Evolutionary conservation across 2,329 filamentous ascomycete genomes (phyloP), one percentile per base, ranked within the genome.

Genomic region (Trichoderma cornu-damae): DNA sequence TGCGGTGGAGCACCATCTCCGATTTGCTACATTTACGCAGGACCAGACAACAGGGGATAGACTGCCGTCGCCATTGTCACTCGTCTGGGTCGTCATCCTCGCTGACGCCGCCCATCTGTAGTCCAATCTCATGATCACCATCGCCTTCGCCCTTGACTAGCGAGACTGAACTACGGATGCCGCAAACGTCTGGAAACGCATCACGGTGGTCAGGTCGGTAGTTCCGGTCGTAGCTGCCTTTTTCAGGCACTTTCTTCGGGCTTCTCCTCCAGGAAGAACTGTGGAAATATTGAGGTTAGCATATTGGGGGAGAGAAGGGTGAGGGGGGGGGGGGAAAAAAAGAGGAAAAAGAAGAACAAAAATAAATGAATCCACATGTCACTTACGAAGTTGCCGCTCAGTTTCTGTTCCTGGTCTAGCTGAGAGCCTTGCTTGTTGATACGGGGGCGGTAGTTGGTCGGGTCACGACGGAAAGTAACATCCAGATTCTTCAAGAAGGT

Each of bases 391-490:
- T 97, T 97, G 67, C 95, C 95, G 63, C 76, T 77, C 68, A 91
- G 67, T 82, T 99, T 99, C 82, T 99, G 94, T 72, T 97, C 94
- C 73, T 96, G 92, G 75, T 99, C 94, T 65, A 97, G 83, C 79
- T 99, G 94, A 70, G 89, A 94, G 75, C 92, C 87, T 69, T 85
- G 78, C 83, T 99, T 99, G 84, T 99, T 99, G 81, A 99, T 99
- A 77, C 95, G 90, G 61, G 95, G 94, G 61, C 94, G 87, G 83
- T 84, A 99, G 69, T 94, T 96, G 77, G 87, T 91, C 61, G 95
- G 94, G 70, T 99, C 94, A 72, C 95, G 91, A 69, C 94, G 90
- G 88, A 99, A 99, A 49, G 94, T 97, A 67, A 99, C 94, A 67
- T 99, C 90, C 62, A 99, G 79, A 75, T 91, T 96, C 83, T 96